Percentiles rank a stretch among this genome's conserved stretches.
These are phyloP conservation scores for Bifiguratus adelaidae DNA, from an alignment of 192 early-diverging fungal genomes.

Conservation along the genomic window DNA sequence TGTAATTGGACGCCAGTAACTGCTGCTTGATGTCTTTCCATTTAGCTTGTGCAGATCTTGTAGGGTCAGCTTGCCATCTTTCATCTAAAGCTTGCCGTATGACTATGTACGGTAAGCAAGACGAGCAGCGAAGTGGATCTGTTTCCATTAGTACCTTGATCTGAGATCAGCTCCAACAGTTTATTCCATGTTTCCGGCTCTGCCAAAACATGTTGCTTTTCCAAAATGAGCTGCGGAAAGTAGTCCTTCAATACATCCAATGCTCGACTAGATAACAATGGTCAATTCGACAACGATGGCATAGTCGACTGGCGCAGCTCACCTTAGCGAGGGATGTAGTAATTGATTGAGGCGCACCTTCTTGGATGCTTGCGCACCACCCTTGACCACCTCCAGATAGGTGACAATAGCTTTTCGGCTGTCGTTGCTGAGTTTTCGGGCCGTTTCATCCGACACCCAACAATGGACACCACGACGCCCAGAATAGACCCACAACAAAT, in stretches of 20 bases:
- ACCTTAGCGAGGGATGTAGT: conserved; percentile 66
- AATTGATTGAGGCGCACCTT: conserved; percentile 60
- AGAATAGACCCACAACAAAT: conserved; percentile 90
- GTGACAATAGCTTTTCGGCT: conserved; percentile 73
- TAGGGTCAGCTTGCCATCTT: conserved; percentile 24
- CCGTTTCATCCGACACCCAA: conserved; percentile 91
- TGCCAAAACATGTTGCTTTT: conserved; percentile 61
- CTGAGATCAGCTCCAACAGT: conserved; percentile 65
- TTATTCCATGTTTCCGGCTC: conserved; percentile 58
- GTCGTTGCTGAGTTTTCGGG: conserved; percentile 64
- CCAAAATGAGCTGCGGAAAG: conserved; percentile 63
- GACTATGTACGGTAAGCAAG: conserved; percentile 3
- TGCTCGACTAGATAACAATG: conserved; percentile 34
- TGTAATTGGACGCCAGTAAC: conserved; percentile 6
- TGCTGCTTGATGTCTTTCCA: conserved; percentile 30
- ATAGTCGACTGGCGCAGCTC: conserved; percentile 1
- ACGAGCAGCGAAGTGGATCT: not conserved
- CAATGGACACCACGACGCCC: conserved; percentile 97
- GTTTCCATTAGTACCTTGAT: conserved; percentile 40
- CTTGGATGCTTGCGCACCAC: conserved; percentile 57
- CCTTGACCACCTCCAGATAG: conserved; percentile 75
- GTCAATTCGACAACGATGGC: not conserved
- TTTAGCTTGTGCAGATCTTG: conserved; percentile 16
- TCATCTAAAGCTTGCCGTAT: conserved; percentile 17
- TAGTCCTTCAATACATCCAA: conserved; percentile 52